Percentiles rank a stretch among this genome's conserved stretches.
phyloP scores from a whole-genome alignment of 768 basidiomycete species.

The Naganishia kalamii region DNA sequence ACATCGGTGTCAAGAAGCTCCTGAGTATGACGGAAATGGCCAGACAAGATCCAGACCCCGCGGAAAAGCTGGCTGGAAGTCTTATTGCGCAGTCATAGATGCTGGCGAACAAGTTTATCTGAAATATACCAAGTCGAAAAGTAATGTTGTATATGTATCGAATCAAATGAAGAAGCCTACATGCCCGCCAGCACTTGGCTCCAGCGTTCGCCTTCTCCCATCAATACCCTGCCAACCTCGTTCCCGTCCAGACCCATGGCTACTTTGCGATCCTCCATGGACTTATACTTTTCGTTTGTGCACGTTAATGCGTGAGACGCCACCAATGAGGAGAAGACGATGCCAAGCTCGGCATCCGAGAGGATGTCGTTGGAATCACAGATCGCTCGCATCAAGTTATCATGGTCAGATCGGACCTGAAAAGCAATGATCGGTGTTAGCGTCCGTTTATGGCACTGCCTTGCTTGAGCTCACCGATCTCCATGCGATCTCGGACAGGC shows the following conservation, averaged over 20 bases:
- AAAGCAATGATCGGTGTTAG: neutral
- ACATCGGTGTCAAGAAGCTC: constrained; percentile 90
- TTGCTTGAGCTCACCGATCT: constrained; percentile 55
- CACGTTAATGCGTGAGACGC: constrained; percentile 70
- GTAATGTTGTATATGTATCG: constrained; percentile 6
- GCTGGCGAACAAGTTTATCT: neutral
- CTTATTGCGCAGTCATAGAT: constrained; percentile 28
- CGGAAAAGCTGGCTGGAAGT: constrained; percentile 50
- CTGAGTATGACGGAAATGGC: constrained; percentile 92
- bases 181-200: constrained; percentile 45
- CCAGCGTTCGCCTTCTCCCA: constrained; percentile 61
- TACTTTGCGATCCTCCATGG: constrained; percentile 62
- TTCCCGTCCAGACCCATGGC: constrained; percentile 61
- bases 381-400: constrained; percentile 62
- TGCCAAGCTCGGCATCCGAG: constrained; percentile 57
- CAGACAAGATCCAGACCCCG: constrained; percentile 82
- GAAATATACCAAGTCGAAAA: neutral
- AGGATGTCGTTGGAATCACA: constrained; percentile 60
- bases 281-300: constrained; percentile 61
- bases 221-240: constrained; percentile 77
- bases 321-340: constrained; percentile 68
- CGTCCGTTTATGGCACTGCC: neutral
- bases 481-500: constrained; percentile 83
- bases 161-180: neutral
- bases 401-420: constrained; percentile 70